Base-by-base conservation (phyloP, 495 filamentous ascomycete species). In the Trichoderma gamsii region DNA sequence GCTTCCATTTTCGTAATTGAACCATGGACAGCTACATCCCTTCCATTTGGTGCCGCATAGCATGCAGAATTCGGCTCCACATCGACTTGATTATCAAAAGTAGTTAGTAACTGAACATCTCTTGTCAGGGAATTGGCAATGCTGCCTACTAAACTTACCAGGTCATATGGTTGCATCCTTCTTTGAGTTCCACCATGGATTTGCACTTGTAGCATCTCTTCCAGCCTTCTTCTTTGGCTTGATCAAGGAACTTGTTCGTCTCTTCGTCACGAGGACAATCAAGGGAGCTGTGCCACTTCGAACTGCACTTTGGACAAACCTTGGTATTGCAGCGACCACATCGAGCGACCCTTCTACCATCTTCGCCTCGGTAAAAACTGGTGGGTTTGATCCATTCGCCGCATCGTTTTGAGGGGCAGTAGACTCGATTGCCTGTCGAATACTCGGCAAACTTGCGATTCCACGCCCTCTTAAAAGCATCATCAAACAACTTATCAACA, bases 91-190 rank as follows among this genome's bases (percentile, higher is more conserved):
- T 75, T 44, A 75, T 70, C 15, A 41, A 18, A 43, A 9, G 38
- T 46, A 6, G 38, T 9, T 61, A 29, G 49, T 25, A 41, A 63
- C 0, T n/a, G 11, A 44, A 2, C 25, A 21, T 51, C 16, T 32
- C 7, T 38, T 0, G 21, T 15, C 25, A 44, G 41, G 32, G 21
- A 16, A 63, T 16, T 38, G 43, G 46, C 35, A 16, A n/a, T 51
- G 46, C 70, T 38, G 69, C 52, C 43, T 49, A 35, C 18, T 63
- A 52, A 67, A 77, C 87, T 75, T 81, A 88, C 87, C 88, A 95
- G 61, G 87, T 92, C 87, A 93, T 93, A 73, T 93, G 92, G 76
- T 92, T 92, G 75, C 90, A 92, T 64, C 91, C 91, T 73, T 91
- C 87, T 71, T 89, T 88, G 64, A 92, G 77, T 75, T 95, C 90